Base-by-base conservation (phyloP, 75 land plant genomes). In the Azolla pinnata region DNA sequence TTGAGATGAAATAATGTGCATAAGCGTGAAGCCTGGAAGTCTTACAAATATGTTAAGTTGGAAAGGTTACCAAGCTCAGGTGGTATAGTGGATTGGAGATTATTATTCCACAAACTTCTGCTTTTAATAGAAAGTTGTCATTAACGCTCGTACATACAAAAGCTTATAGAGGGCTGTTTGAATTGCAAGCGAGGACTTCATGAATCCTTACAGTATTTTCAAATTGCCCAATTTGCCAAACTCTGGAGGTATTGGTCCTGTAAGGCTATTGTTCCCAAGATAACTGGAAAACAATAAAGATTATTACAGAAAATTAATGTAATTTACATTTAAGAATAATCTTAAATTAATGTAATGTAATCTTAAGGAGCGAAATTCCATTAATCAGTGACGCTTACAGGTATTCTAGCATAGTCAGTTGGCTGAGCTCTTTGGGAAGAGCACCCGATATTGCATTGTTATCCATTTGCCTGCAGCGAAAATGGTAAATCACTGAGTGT, bases 101-200 rank as follows among this genome's bases (percentile, higher is more conserved):
- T 2, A 46, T 46, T 46, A 46, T 46, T 46, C 49, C 49, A 46
- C 49, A 46, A 17, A 23, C 49, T 46, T 17, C 49, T 46, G 49
- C n/a, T 38, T 38, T 7, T 14, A 38, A 14, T 8, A 38, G 12
- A 38, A 7, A 38, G 42, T 14, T 38, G 42, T 38, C 7, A 38
- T 7, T 38, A 38, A 38, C n/a, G n/a, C n/a, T n/a, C n/a, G n/a
- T n/a, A n/a, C n/a, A n/a, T n/a, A n/a, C n/a, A n/a, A n/a, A n/a
- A n/a, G n/a, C n/a, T n/a, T n/a, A n/a, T n/a, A n/a, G n/a, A n/a
- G n/a, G n/a, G n/a, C n/a, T n/a, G n/a, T n/a, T n/a, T n/a, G n/a
- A n/a, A n/a, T n/a, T n/a, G n/a, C n/a, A n/a, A n/a, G n/a, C n/a
- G n/a, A n/a, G n/a, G n/a, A n/a, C n/a, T n/a, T n/a, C n/a, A n/a